These are phyloP conservation scores for Chenopodium album DNA, from an alignment of 148 eudicot genomes.

Conservation along the genomic window DNA sequence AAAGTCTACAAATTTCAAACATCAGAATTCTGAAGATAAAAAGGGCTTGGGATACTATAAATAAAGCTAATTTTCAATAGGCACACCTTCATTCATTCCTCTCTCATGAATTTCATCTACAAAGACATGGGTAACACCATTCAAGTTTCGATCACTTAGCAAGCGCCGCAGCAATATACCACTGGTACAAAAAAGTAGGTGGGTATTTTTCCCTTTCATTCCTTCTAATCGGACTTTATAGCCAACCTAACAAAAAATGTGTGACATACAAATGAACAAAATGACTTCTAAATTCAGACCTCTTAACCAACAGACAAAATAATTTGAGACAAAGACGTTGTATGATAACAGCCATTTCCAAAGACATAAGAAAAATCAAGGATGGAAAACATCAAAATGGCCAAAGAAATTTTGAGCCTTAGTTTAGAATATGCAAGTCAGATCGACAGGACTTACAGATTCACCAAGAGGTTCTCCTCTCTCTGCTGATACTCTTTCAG, in stretches of 20 bases:
- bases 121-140: constrained; percentile 94
- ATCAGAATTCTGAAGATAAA: constrained; percentile 20
- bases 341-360: constrained; percentile 1
- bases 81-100: constrained; percentile 98
- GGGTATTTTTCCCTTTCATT: constrained; percentile 96
- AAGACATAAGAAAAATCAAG: neutral
- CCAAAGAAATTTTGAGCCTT: neutral
- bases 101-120: constrained; percentile 99
- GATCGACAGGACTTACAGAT: constrained; percentile 54
- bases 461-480: constrained; percentile 99
- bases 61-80: constrained; percentile 11
- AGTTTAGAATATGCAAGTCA: constrained; percentile 2
- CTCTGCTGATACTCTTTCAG: constrained; percentile 95
- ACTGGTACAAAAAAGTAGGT: constrained; percentile 98
- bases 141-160: constrained; percentile 85
- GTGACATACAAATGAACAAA: constrained; percentile 41
- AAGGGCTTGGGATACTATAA: constrained; percentile 3
- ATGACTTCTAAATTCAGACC: constrained; percentile 24
- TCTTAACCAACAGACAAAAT: neutral
- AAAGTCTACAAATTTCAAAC: constrained; percentile 60
- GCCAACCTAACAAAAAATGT: constrained; percentile 78
- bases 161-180: constrained; percentile 95
- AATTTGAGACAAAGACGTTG: neutral
- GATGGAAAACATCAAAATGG: neutral
- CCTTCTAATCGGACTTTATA: constrained; percentile 99